phyloP scores from a whole-genome alignment of 495 filamentous ascomycete species.

The Pseudotulostoma volvatum region DNA sequence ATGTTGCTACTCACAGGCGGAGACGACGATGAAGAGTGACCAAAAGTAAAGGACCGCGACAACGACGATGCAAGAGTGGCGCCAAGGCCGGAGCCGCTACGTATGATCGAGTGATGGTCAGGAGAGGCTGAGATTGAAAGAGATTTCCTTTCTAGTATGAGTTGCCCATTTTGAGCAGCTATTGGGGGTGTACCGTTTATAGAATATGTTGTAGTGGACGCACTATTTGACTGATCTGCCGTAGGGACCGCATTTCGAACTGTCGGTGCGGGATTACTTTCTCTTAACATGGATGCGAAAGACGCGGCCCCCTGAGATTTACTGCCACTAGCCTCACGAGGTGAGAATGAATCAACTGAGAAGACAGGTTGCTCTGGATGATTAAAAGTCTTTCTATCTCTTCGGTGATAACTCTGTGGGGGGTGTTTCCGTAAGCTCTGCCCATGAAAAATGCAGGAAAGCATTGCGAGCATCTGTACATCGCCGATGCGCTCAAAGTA shows the following conservation, averaged over 20 bases:
- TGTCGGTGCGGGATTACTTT: constrained; percentile 35
- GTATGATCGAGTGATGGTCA: constrained; percentile 35
- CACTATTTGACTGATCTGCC: constrained; percentile 3
- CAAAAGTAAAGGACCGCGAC: constrained; percentile 53
- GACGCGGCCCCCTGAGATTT: constrained; percentile 21
- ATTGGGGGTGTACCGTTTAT: constrained; percentile 53
- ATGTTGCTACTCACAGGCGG: constrained; percentile 32
- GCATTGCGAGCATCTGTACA: constrained; percentile 89
- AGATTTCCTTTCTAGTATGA: too few species aligned
- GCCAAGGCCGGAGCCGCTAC: constrained; percentile 29
- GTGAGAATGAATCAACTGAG: constrained; percentile 19
- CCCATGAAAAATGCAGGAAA: constrained; percentile 75
- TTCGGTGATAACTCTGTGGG: constrained; percentile 2
- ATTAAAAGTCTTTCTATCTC: constrained; percentile 6
- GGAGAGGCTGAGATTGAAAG: constrained; percentile 53
- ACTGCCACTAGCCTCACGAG: constrained; percentile 11
- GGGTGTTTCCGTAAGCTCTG: constrained; percentile 11
- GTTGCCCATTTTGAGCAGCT: too few species aligned
- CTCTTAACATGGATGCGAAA: constrained; percentile 40
- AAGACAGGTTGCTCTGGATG: constrained; percentile 15
- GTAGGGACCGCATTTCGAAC: constrained; percentile 38
- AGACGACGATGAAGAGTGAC: constrained; percentile 50
- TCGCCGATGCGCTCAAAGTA: constrained; percentile 69
- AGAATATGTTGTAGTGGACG: constrained; percentile 34
- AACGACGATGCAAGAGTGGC: constrained; percentile 54